Evolutionary conservation across 495 filamentous ascomycete species (phyloP).

Genomic region (Aspergillus bridgeri): DNA sequence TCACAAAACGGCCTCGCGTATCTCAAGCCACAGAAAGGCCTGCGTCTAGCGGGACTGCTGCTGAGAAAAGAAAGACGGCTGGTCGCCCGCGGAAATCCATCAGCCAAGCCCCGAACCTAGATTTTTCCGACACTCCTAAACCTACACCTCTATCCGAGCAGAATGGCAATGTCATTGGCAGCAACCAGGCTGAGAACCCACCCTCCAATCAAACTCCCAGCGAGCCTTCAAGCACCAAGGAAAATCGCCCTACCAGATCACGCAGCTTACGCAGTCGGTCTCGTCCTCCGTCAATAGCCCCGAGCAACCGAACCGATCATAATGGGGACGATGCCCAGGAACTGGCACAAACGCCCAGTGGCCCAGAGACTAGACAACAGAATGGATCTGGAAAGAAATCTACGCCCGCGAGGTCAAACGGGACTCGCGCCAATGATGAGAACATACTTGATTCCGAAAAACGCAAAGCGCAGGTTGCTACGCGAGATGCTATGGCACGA

Average conservation of each 20-base stretch:
- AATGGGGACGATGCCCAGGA: neutral
- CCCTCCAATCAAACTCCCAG: constrained; percentile 12
- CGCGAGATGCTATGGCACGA: constrained; percentile 36
- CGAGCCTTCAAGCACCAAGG: constrained; percentile 6
- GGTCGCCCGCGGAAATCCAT: constrained; percentile 36
- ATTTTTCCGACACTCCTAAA: constrained; percentile 14
- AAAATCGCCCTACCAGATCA: constrained; percentile 10
- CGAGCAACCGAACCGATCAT: neutral
- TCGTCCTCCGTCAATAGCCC: constrained; percentile 11
- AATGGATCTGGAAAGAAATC: constrained; percentile 15
- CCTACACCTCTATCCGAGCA: constrained; percentile 19
- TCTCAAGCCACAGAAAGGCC: constrained; percentile 10
- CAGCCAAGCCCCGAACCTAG: constrained; percentile 18
- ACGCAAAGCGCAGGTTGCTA: constrained; percentile 37
- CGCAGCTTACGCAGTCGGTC: constrained; percentile 20
- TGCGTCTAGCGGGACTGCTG: constrained; percentile 3
- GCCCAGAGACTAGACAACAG: neutral
- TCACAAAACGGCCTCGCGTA: constrained; percentile 35
- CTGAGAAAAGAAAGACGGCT: constrained; percentile 13
- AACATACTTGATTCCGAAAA: constrained; percentile 22
- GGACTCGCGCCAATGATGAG: constrained; percentile 1
- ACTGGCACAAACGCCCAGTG: neutral
- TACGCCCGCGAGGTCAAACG: constrained; percentile 6
- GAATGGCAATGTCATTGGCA: constrained; percentile 12
- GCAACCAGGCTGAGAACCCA: constrained; percentile 5